These are phyloP conservation scores for Ogataea thermomethanolica DNA, from an alignment of 805 yeast species.

Conservation along the genomic window DNA sequence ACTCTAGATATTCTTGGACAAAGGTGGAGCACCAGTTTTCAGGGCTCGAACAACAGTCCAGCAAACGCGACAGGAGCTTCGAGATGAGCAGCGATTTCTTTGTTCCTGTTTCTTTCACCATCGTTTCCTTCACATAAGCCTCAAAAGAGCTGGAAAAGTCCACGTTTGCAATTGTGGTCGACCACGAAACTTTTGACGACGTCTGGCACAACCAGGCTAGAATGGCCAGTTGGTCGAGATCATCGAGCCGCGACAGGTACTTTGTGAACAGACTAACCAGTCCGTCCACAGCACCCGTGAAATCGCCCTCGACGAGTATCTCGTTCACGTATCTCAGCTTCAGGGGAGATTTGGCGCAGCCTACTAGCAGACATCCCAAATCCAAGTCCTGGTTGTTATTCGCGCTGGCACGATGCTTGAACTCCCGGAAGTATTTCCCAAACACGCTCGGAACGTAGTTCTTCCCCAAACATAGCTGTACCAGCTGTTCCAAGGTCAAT, in stretches of 20 bases:
- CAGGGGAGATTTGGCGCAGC: constrained; percentile 16
- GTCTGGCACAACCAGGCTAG: constrained; percentile 29
- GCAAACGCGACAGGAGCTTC: constrained; percentile 22
- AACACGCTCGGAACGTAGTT: constrained; percentile 27
- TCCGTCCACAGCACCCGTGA: constrained; percentile 25
- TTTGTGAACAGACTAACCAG: constrained; percentile 20
- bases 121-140: constrained; percentile 9
- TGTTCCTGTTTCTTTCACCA: constrained; percentile 5
- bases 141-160: constrained; percentile 18
- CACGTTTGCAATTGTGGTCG: constrained; percentile 9
- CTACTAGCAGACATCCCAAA: constrained; percentile 18
- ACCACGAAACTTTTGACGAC: constrained; percentile 24
- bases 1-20: constrained; percentile 16
- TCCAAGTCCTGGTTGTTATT: constrained; percentile 12
- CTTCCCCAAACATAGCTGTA: constrained; percentile 22
- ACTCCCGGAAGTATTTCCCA: constrained; percentile 28
- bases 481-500: constrained; percentile 20
- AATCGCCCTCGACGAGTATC: constrained; percentile 26
- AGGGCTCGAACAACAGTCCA: constrained; percentile 13
- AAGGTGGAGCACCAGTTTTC: constrained; percentile 18
- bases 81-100: constrained; percentile 22
- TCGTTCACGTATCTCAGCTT: constrained; percentile 30
- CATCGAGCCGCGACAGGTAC: constrained; percentile 13
- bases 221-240: constrained; percentile 23
- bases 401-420: constrained; percentile 17